phyloP scores from a whole-genome alignment of 164 flowering plant species.

The Sedum album region DNA sequence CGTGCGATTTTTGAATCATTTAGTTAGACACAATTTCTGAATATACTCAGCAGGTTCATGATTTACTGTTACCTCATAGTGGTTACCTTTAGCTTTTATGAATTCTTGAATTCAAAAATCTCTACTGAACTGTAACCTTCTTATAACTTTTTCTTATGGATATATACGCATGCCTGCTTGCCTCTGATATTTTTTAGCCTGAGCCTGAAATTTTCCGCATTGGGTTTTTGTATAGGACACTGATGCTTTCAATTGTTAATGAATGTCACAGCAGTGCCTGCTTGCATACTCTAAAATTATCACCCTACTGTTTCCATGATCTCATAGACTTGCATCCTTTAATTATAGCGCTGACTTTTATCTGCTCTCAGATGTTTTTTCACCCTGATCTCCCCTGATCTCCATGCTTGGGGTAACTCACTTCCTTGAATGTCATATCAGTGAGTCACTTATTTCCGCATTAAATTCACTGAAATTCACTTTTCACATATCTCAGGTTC shows the following conservation, averaged over 20 bases:
- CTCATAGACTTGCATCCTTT: background rate
- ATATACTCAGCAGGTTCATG: too few relatives aligned
- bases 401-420: background rate
- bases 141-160: background rate
- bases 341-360: background rate
- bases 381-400: background rate
- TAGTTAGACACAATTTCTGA: too few relatives aligned
- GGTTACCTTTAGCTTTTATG: background rate
- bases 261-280: background rate
- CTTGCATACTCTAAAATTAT: background rate
- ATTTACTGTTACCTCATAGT: too few relatives aligned
- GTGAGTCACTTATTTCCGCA: background rate
- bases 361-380: background rate
- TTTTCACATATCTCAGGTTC: background rate
- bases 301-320: background rate
- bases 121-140: background rate
- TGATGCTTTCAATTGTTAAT: background rate
- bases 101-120: background rate
- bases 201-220: background rate
- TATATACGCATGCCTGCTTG: background rate
- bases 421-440: background rate
- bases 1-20: too few relatives aligned
- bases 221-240: background rate
- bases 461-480: background rate
- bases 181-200: background rate